phyloP scores from a whole-genome alignment of 2,329 filamentous ascomycete species.

The Arthrobotrys megalospora region DNA sequence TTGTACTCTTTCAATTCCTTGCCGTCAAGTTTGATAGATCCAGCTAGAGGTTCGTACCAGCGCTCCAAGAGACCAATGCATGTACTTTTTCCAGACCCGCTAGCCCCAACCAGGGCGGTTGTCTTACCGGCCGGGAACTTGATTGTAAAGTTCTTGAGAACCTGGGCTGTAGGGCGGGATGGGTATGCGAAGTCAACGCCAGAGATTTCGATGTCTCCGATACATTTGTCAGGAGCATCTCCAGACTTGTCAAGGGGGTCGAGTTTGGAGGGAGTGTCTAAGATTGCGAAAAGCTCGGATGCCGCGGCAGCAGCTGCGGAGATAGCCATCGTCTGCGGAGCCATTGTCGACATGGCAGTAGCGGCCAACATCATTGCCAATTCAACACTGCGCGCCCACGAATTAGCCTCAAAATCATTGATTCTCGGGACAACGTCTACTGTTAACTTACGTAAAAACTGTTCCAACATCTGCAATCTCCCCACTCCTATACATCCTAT shows the following conservation, averaged over 20 bases:
- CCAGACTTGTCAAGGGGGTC: conserved; percentile 69
- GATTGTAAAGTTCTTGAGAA: conserved; percentile 61
- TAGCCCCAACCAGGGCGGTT: conserved; percentile 81
- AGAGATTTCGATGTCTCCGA: conserved; percentile 74
- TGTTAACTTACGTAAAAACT: conserved; percentile 68
- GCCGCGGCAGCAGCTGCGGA: conserved; percentile 70
- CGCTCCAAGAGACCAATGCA: conserved; percentile 79
- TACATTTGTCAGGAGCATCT: conserved; percentile 65
- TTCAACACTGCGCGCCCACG: conserved; percentile 67
- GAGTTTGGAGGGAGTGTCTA: conserved; percentile 69
- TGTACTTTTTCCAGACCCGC: conserved; percentile 81
- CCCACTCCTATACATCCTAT: conserved; percentile 70
- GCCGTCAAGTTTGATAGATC: conserved; percentile 72
- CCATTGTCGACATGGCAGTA: conserved; percentile 70
- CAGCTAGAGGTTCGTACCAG: conserved; percentile 75
- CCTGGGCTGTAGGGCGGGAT: conserved; percentile 65
- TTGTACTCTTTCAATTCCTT: conserved; percentile 73
- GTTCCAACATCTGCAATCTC: conserved; percentile 71
- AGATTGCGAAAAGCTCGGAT: conserved; percentile 70
- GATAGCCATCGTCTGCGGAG: conserved; percentile 74
- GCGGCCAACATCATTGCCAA: conserved; percentile 70
- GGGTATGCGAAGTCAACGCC: conserved; percentile 82
- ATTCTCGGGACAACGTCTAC: neutral
- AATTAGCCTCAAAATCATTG: neutral
- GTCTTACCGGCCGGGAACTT: conserved; percentile 67